A percentile compares a stretch with the other conserved stretches of the same genome.
These are phyloP conservation scores for Fusarium papillatum DNA, from an alignment of 2,329 filamentous ascomycete genomes.

Conservation along the genomic window DNA sequence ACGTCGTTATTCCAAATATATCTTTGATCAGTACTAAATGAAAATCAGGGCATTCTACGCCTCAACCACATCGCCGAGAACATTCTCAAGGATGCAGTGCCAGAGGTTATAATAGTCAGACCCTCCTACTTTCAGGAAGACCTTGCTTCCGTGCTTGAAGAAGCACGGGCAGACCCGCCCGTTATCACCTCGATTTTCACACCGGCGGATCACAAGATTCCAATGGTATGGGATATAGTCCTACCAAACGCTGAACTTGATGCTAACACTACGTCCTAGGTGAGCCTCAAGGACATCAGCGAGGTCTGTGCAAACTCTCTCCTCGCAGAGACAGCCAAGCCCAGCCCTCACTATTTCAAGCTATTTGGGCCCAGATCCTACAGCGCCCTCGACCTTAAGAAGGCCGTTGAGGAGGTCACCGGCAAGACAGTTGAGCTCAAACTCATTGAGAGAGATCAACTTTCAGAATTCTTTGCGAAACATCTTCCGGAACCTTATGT, in stretches of 20 bases:
- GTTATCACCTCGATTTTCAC: slow-evolving; percentile 42
- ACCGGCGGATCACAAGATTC: slow-evolving; percentile 43
- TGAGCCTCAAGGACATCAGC: slow-evolving; percentile 48
- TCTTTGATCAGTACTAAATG: background rate
- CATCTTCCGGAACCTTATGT: slow-evolving; percentile 38
- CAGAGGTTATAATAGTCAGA: slow-evolving; percentile 37
- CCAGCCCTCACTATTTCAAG: slow-evolving; percentile 36
- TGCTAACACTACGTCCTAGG: slow-evolving; percentile 25
- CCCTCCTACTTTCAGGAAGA: slow-evolving; percentile 38
- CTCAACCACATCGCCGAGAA: slow-evolving; percentile 37
- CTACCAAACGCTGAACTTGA: background rate
- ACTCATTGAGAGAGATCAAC: slow-evolving; percentile 36
- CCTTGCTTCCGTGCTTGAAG: slow-evolving; percentile 31
- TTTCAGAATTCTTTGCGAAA: slow-evolving; percentile 42
- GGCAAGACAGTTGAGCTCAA: slow-evolving; percentile 43
- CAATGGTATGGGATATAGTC: slow-evolving; percentile 40
- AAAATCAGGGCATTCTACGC: slow-evolving; percentile 40
- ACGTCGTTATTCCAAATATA: background rate
- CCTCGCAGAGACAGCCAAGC: slow-evolving; percentile 19
- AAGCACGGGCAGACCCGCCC: slow-evolving; percentile 31
- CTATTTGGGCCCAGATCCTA: slow-evolving; percentile 47
- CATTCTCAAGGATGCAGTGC: slow-evolving; percentile 19
- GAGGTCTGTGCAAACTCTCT: slow-evolving; percentile 41
- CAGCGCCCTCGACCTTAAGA: slow-evolving; percentile 45
- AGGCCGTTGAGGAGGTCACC: slow-evolving; percentile 43